Conservation (phyloP, 2,329 filamentous ascomycete genomes). For the Alternaria sp. region DNA sequence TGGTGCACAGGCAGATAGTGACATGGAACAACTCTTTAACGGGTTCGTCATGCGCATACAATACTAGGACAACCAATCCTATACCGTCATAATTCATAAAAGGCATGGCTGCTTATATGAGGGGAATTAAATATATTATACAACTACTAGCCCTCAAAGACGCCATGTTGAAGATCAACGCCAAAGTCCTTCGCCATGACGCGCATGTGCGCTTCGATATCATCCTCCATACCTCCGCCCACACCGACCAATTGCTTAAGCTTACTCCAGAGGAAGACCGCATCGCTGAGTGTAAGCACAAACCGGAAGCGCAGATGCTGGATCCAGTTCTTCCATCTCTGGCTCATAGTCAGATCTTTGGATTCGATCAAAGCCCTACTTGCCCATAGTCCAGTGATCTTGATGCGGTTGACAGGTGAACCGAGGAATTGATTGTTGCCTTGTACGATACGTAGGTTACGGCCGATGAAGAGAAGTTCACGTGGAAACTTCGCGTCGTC, state of each 20-base stretch:
- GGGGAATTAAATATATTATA: constrained; percentile 1
- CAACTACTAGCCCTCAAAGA: constrained; percentile 76
- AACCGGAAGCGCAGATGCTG: constrained; percentile 81
- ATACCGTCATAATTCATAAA: not conserved
- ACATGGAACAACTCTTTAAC: not conserved
- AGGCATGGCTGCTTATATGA: not conserved
- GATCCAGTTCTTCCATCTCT: constrained; percentile 73
- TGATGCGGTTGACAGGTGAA: constrained; percentile 86
- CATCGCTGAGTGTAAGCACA: constrained; percentile 76
- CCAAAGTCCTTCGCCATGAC: constrained; percentile 89
- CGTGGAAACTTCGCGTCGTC: constrained; percentile 90
- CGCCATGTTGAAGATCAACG: constrained; percentile 83
- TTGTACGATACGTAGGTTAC: constrained; percentile 92
- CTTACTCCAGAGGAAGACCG: constrained; percentile 83
- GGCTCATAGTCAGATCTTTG: constrained; percentile 64
- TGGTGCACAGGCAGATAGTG: not conserved
- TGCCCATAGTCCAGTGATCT: constrained; percentile 93
- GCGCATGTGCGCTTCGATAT: constrained; percentile 86
- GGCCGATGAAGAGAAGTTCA: constrained; percentile 89
- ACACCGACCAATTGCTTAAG: constrained; percentile 76
- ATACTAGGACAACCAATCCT: not conserved
- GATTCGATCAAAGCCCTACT: constrained; percentile 81
- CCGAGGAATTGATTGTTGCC: constrained; percentile 92
- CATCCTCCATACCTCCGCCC: constrained; percentile 90
- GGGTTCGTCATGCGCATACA: not conserved